Evolutionary conservation across 768 basidiomycete genomes (phyloP).

Genomic region (Russula virescens): DNA sequence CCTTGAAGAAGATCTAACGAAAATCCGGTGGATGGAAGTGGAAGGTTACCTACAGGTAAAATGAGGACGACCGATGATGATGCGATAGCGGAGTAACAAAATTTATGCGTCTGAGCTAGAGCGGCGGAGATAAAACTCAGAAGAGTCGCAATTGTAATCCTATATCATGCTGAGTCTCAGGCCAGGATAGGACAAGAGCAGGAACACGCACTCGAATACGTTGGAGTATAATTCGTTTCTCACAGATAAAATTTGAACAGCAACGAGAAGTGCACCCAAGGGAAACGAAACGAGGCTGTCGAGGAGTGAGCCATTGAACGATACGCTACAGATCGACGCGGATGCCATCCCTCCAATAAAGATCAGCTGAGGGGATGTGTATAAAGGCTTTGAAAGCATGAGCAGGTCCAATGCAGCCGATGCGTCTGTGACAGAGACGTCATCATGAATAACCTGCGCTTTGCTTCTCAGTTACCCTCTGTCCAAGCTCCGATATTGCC

Average conservation of each 20-base stretch:
- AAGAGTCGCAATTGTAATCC: constrained; percentile 73
- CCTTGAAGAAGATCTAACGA: constrained; percentile 29
- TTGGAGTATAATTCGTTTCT: constrained; percentile 76
- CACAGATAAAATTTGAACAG: constrained; percentile 63
- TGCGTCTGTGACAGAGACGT: constrained; percentile 68
- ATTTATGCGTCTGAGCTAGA: constrained; percentile 55
- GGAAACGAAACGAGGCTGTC: constrained; percentile 70
- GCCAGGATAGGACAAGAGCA: constrained; percentile 3
- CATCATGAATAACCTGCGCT: constrained; percentile 76
- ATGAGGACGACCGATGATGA: constrained; percentile 76
- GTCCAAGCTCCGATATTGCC: neutral
- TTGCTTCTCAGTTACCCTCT: neutral
- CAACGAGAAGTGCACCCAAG: constrained; percentile 67
- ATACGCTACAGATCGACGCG: constrained; percentile 63
- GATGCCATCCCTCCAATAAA: constrained; percentile 76
- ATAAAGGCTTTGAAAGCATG: constrained; percentile 62
- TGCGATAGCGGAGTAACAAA: constrained; percentile 79
- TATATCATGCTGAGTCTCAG: constrained; percentile 26
- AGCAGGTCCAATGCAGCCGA: constrained; percentile 61
- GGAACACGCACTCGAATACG: constrained; percentile 58
- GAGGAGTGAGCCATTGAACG: constrained; percentile 71
- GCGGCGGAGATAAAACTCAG: constrained; percentile 77
- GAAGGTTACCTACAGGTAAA: constrained; percentile 48
- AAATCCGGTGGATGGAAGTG: neutral
- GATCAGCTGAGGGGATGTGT: constrained; percentile 54